Evolutionary conservation across 2,329 filamentous ascomycete species (phyloP).

Genomic region (Rhexocercosporidium sp.): DNA sequence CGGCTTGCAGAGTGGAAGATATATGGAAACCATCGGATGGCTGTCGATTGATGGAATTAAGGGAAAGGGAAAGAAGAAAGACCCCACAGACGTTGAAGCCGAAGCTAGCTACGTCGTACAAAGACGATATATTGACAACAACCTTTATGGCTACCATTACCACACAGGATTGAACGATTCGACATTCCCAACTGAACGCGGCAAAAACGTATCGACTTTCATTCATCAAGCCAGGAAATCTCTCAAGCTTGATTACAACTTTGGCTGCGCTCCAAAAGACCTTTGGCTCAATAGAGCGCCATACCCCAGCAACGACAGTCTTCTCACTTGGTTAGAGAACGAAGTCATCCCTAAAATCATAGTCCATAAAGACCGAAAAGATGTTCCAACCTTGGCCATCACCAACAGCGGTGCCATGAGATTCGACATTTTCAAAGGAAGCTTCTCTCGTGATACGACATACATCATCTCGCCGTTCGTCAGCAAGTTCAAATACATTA

Average conservation of each 20-base stretch:
- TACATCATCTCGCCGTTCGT: conserved; percentile 89
- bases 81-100: conserved; percentile 39
- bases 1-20: conserved; percentile 85
- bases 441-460: conserved; percentile 86
- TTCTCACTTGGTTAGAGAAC: conserved; percentile 81
- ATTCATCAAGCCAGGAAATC: conserved; percentile 73
- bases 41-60: conserved; percentile 75
- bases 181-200: conserved; percentile 78
- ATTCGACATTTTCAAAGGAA: conserved; percentile 93
- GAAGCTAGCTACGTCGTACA: conserved; percentile 62
- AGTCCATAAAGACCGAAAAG: conserved; percentile 59
- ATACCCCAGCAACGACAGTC: conserved; percentile 74
- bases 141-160: conserved; percentile 81
- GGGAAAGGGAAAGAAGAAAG: conserved; percentile 37
- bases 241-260: conserved; percentile 73
- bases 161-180: conserved; percentile 76
- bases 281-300: conserved; percentile 82
- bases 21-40: conserved; percentile 95
- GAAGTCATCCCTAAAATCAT: conserved; percentile 74
- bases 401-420: conserved; percentile 90
- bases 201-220: conserved; percentile 70
- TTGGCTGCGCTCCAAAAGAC: conserved; percentile 82
- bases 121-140: conserved; percentile 92
- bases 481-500: conserved; percentile 76
- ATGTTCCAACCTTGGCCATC: conserved; percentile 72